Evolutionary conservation across 371 early-diverging fungal species (phyloP), one percentile per base, ranked within the genome.

Genomic region (Apophysomyces sp.): DNA sequence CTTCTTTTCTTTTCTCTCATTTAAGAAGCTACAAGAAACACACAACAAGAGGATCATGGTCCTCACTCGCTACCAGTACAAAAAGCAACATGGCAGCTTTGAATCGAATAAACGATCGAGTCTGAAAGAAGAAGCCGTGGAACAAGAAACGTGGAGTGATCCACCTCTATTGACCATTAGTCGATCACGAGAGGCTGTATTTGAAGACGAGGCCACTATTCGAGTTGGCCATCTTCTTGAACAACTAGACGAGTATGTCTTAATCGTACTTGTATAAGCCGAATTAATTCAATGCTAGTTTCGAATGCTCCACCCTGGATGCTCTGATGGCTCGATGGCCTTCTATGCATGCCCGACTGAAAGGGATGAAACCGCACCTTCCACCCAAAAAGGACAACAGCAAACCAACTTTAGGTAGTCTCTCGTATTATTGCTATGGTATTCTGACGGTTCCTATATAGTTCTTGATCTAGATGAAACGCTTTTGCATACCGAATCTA

Each of bases 381-480:
- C 76, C 76, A 34, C 73, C 73, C 1, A 76, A 79, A 61, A 76
- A 79, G 54, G 67, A 66, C 18, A 74, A 79, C 39, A 55, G 60
- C 21, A 58, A 64, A 49, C 76, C 76, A 9, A 79, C 80, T 34
- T 55, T 78, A 54, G 79, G 79, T 76, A 73, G 63, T 36, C 8
- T 24, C 24, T 39, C n/a, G 30, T 1, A 5, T 27, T 24, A 15
- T 28, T 26, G 49, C n/a, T 57, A 28, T 54, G 31, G 6, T 28
- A 11, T 3, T 24, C 27, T 51, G 21, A 27, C 31, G 32, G 15
- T 24, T 9, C 44, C 4, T 57, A 54, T 29, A 31, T 51, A 79
- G 80, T 79, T 8, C 65, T 79, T 4, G 80, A 79, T 51, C 55
- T 79, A 44, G 80, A 79, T 57, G 80, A 79, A 58, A 79, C 80